These are phyloP conservation scores for Leishmania gerbilli DNA, from an alignment of 208 protist species.

Conservation along the genomic window DNA sequence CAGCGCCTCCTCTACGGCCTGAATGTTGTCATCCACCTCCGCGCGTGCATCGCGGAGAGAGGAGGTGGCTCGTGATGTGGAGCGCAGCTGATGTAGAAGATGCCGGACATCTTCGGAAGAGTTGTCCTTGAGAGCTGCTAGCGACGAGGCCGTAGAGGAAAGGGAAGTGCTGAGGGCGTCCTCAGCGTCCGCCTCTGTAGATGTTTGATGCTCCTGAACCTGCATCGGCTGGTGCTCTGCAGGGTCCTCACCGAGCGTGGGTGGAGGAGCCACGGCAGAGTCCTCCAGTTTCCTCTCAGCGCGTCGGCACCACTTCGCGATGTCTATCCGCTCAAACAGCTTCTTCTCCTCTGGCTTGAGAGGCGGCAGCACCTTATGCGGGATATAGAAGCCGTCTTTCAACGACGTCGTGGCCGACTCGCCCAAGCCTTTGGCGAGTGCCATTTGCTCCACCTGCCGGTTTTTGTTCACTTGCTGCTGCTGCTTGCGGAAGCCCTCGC, in stretches of 20 bases:
- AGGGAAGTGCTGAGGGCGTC: neutral
- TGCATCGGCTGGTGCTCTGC: neutral
- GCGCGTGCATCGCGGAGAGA: slow-evolving; percentile 32
- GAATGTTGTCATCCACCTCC: slow-evolving; percentile 70
- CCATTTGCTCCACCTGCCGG: slow-evolving; percentile 55
- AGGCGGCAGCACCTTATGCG: slow-evolving; percentile 53
- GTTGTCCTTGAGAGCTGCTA: slow-evolving; percentile 10
- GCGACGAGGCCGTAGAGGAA: neutral
- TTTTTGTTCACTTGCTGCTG: slow-evolving; percentile 43
- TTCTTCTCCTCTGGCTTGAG: slow-evolving; percentile 41
- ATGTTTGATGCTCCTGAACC: neutral
- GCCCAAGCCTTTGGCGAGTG: slow-evolving; percentile 79
- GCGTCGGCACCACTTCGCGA: slow-evolving; percentile 19
- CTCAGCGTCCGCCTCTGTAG: neutral
- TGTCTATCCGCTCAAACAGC: slow-evolving; percentile 38
- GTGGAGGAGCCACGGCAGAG: neutral
- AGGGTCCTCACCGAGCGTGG: neutral
- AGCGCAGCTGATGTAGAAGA: slow-evolving; percentile 22
- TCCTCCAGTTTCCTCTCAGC: slow-evolving; percentile 5
- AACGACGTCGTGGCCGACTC: slow-evolving; percentile 52
- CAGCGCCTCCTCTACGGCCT: slow-evolving; percentile 45
- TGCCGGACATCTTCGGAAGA: slow-evolving; percentile 6
- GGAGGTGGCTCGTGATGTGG: slow-evolving; percentile 17
- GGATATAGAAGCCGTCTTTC: slow-evolving; percentile 56
- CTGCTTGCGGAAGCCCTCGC: slow-evolving; percentile 57